These are phyloP conservation scores for Metschnikowia proteae DNA, from an alignment of 805 yeast species.

Conservation along the genomic window DNA sequence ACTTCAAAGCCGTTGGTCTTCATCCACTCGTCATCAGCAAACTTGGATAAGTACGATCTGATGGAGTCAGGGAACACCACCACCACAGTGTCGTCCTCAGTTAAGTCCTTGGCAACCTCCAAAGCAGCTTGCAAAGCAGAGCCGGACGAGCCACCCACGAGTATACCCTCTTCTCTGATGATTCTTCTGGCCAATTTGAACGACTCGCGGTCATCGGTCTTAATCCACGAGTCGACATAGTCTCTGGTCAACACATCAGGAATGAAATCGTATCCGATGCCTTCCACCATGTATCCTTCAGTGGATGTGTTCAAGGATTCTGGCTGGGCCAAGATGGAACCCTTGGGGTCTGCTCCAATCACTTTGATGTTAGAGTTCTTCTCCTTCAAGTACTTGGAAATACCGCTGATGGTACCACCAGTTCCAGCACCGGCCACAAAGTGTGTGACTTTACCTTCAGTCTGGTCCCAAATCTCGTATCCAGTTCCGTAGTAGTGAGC, in stretches of 20 bases:
- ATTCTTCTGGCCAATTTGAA: conserved; percentile 78
- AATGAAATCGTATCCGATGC: conserved; percentile 85
- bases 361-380: conserved; percentile 58
- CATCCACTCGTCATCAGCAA: conserved; percentile 92
- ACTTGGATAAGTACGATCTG: conserved; percentile 81
- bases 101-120: conserved; percentile 60
- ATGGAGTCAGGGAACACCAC: conserved; percentile 84
- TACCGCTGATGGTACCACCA: conserved; percentile 96
- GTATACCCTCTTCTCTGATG: conserved; percentile 78
- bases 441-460: conserved; percentile 65
- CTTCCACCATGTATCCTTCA: conserved; percentile 75
- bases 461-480: conserved; percentile 78
- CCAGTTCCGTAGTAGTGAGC: conserved; percentile 88
- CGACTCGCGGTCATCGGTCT: conserved; percentile 79
- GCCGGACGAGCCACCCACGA: conserved; percentile 90
- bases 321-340: conserved; percentile 80
- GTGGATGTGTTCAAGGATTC: conserved; percentile 59
- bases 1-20: conserved; percentile 65
- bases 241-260: conserved; percentile 74
- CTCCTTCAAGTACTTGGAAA: conserved; percentile 71
- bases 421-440: conserved; percentile 93
- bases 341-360: conserved; percentile 82
- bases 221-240: conserved; percentile 73
- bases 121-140: conserved; percentile 78
- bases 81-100: conserved; percentile 71